Conservation (phyloP, 2,329 filamentous ascomycete species). For the Penicillium fuscoglaucum region DNA sequence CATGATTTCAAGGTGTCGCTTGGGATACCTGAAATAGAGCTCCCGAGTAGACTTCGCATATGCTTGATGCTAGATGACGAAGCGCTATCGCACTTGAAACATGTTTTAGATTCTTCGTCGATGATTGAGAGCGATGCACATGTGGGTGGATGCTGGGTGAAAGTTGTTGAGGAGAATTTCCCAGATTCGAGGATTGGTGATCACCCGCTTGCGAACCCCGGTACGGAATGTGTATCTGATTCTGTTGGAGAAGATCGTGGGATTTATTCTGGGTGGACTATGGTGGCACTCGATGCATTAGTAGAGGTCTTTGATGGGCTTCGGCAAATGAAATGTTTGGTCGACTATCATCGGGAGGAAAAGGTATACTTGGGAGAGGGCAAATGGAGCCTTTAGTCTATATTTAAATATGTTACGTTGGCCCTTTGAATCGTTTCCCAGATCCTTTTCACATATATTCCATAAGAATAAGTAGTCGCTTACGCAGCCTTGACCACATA, state of each 20-base stretch:
- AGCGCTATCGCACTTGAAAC: constrained; percentile 22
- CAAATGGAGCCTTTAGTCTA: constrained; percentile 19
- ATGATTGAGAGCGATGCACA: constrained; percentile 14
- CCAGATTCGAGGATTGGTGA: constrained; percentile 25
- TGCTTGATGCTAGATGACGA: constrained; percentile 33
- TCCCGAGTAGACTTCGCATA: constrained; percentile 29
- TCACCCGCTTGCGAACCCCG: constrained; percentile 7
- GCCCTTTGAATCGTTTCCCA: background rate
- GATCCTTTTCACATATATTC: no score
- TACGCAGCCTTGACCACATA: no score
- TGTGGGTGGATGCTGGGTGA: constrained; percentile 25
- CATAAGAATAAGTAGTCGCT: no score
- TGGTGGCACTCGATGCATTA: constrained; percentile 26
- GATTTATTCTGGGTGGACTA: constrained; percentile 29
- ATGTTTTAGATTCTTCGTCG: constrained; percentile 14
- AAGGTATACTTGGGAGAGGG: constrained; percentile 28
- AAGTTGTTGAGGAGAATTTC: constrained; percentile 33
- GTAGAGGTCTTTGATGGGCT: constrained; percentile 32
- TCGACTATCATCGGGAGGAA: constrained; percentile 27
- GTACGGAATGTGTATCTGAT: background rate
- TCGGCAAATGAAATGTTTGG: constrained; percentile 24
- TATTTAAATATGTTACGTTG: background rate
- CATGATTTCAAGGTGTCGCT: constrained; percentile 33
- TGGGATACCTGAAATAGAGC: constrained; percentile 25
- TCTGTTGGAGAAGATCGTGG: constrained; percentile 7